A percentile compares a stretch with the other conserved stretches of the same genome.
These are phyloP conservation scores for Apostasia shenzhenica DNA, from an alignment of 106 monocot species.

Conservation along the genomic window DNA sequence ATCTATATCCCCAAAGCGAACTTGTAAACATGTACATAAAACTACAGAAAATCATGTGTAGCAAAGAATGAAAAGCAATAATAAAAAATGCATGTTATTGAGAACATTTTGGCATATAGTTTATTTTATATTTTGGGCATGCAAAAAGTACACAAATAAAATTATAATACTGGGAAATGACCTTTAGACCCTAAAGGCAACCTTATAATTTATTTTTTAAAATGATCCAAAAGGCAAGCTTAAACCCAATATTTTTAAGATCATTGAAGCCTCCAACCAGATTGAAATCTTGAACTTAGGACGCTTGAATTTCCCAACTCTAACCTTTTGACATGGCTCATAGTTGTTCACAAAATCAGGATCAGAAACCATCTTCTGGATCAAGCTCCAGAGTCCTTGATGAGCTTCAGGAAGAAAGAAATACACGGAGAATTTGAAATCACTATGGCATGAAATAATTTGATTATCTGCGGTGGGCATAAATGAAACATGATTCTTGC, in stretches of 20 bases:
- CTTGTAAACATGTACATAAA: too few species aligned
- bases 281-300: slow-evolving; percentile 74
- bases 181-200: too few species aligned
- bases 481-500: slow-evolving; percentile 32
- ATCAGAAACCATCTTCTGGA: slow-evolving; percentile 46
- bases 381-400: slow-evolving; percentile 43
- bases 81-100: too few species aligned
- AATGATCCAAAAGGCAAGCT: slow-evolving; percentile 26
- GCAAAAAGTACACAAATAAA: too few species aligned
- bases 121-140: too few species aligned
- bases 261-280: slow-evolving; percentile 57
- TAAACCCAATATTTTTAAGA: slow-evolving; percentile 46
- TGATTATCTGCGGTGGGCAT: slow-evolving; percentile 43
- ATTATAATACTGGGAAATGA: too few species aligned
- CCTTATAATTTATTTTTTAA: too few species aligned
- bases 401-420: slow-evolving; percentile 55
- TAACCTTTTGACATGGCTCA: slow-evolving; percentile 28
- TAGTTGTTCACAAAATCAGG: slow-evolving; percentile 30
- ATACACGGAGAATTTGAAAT: slow-evolving; percentile 84
- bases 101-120: too few species aligned
- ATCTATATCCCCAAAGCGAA: too few species aligned
- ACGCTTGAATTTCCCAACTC: slow-evolving; percentile 46
- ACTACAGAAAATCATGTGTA: too few species aligned
- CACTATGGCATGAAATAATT: slow-evolving; percentile 28
- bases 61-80: too few species aligned